Conservation (phyloP, 129 eudicot genomes). For the Erigeron canadensis region DNA sequence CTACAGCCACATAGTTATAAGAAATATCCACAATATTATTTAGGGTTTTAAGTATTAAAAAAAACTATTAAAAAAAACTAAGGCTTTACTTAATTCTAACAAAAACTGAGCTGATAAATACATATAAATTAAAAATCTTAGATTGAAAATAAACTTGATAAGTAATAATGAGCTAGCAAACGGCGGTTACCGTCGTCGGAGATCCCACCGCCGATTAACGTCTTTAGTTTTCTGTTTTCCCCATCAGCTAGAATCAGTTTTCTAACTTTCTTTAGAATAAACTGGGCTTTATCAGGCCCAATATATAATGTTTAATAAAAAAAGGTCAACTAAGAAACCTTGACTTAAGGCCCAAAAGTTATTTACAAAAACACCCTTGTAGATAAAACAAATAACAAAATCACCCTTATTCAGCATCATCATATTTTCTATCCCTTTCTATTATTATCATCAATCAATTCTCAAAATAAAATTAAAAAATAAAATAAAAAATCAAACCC, state of each 20-base stretch:
- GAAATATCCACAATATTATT: background rate
- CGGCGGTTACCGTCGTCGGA: conserved; percentile 18
- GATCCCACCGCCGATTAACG: conserved; percentile 13
- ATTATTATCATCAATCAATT: conserved; percentile 12
- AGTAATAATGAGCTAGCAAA: background rate
- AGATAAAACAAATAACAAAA: background rate
- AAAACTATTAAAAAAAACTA: background rate
- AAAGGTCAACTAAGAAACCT: conserved; percentile 12
- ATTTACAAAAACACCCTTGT: conserved; percentile 12
- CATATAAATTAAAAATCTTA: background rate
- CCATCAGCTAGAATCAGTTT: no score
- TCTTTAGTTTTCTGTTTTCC: background rate
- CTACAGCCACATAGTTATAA: background rate
- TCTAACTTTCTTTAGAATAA: no score
- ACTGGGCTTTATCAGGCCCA: conserved; percentile 8
- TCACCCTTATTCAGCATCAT: conserved; percentile 10
- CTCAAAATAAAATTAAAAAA: background rate
- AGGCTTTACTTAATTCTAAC: background rate
- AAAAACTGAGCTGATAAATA: background rate
- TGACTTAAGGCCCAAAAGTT: background rate
- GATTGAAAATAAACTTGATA: background rate
- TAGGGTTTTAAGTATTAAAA: background rate
- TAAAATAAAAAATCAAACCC: background rate
- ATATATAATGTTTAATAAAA: background rate
- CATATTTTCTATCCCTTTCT: background rate